Percentiles rank a stretch among this genome's conserved stretches.
These are phyloP conservation scores for Diaporthe citri DNA, from an alignment of 2,329 filamentous ascomycete species.

Conservation along the genomic window DNA sequence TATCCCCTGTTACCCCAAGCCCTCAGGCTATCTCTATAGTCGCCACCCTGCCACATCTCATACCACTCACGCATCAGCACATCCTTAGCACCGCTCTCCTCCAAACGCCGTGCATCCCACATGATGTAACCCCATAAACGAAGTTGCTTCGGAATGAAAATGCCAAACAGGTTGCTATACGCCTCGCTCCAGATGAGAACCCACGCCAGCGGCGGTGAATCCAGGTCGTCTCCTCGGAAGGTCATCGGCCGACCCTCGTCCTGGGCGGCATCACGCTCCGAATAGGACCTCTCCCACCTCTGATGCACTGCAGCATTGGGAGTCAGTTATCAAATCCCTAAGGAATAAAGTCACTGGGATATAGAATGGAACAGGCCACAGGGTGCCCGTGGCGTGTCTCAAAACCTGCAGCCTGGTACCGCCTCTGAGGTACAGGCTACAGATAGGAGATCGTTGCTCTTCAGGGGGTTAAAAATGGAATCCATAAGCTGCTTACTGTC, in stretches of 20 bases:
- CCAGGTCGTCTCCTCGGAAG: constrained; percentile 37
- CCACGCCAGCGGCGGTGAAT: constrained; percentile 43
- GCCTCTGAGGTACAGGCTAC: no score
- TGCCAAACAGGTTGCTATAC: constrained; percentile 42
- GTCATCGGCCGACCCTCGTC: constrained; percentile 24
- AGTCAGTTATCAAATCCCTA: no score
- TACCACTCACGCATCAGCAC: constrained; percentile 28
- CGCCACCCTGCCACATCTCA: constrained; percentile 33
- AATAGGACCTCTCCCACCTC: constrained; percentile 8
- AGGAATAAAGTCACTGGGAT: no score
- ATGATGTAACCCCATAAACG: constrained; percentile 43
- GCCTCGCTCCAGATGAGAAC: constrained; percentile 41
- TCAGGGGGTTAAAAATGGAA: no score
- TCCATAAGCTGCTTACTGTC: neutral
- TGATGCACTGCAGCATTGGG: neutral
- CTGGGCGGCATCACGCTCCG: constrained; percentile 14
- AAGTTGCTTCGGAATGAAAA: constrained; percentile 34
- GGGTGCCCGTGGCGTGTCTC: no score
- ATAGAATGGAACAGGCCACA: no score
- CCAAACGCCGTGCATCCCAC: constrained; percentile 42
- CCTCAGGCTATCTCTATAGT: constrained; percentile 31
- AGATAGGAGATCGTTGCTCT: no score
- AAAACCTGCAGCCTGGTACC: no score
- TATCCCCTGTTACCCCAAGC: constrained; percentile 18
- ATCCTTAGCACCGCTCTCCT: constrained; percentile 11